phyloP scores from a whole-genome alignment of 192 early-diverging fungal genomes.

The Neocallimastix lanati region DNA sequence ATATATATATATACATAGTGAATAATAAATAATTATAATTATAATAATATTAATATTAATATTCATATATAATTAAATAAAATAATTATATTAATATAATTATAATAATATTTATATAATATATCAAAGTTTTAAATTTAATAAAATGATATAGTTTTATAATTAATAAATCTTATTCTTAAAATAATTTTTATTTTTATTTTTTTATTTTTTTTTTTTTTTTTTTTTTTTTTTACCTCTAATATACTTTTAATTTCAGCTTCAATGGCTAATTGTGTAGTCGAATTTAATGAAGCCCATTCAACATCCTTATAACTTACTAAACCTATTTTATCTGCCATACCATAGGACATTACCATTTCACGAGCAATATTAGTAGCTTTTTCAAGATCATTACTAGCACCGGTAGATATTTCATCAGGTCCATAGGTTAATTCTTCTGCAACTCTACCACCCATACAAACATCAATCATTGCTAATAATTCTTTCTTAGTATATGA shows the following conservation, averaged over 20 bases:
- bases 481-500: slow-evolving; percentile 67
- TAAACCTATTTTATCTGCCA: slow-evolving; percentile 85
- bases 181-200: no score
- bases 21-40: no score
- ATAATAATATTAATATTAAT: no score
- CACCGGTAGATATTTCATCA: slow-evolving; percentile 87
- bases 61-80: no score
- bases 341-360: slow-evolving; percentile 85
- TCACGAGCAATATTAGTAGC: slow-evolving; percentile 77
- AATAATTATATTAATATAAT: no score
- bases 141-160: no score
- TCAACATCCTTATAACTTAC: slow-evolving; percentile 63
- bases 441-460: slow-evolving; percentile 95
- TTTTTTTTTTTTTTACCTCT: slow-evolving; percentile 36
- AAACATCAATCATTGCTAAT: slow-evolving; percentile 77
- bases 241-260: slow-evolving; percentile 64
- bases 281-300: slow-evolving; percentile 41
- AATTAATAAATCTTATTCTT: no score
- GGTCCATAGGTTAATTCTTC: slow-evolving; percentile 92
- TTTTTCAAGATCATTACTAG: slow-evolving; percentile 75
- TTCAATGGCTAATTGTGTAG: slow-evolving; percentile 70
- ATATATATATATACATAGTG: no score
- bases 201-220: no score
- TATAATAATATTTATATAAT: no score
- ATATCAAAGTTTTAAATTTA: no score